Evolutionary conservation across 495 filamentous ascomycete species (phyloP), one percentile per base, ranked within the genome.

Genomic region (Lichenothelia convexa): DNA sequence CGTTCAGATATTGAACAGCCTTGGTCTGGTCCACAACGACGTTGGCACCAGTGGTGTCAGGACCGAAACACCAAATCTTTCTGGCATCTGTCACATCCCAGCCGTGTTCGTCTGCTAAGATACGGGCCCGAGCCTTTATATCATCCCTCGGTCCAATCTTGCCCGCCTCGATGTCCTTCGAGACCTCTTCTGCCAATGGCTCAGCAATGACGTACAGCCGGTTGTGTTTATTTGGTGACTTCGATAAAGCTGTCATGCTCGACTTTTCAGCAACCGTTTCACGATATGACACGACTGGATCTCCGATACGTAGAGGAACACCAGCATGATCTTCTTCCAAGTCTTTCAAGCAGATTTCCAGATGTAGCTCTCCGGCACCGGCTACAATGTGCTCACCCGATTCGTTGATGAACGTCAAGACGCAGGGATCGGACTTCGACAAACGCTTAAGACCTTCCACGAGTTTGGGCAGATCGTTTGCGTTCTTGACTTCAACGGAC

Each of bases 201-300:
- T 81, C 58, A 41, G 89, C 89, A 54, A 70, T 74, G 58, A 99
- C 70, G 70, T 95, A 99, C 13, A 99, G 71, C 77, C 89, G 84
- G 68, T 99, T 99, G 78, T 99, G 89, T 82, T 99, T 99, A 74
- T 99, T 99, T 62, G 89, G 89, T 8, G 89, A 99, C 72, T 99
- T 99, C 54, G 89, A 99, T 42, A 99, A 70, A 39, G 89, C 89
- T 55, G 85, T 93, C 46, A 95, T 95, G 68, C 74, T 80, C 35
- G 87, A 93, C 43, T 62, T 64, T 43, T 34, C 71, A 45, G 62
- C 60, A 49, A 99, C 89, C 40, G 87, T 89, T 73, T 99, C 89
- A 71, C 89, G 87, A 75, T 93, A 95, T 51, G 76, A 68, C 54
- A 95, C 89, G 54, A 95, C 91, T 46, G 89, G 89, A 65, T 94